Percentiles rank a stretch among this genome's conserved stretches.
phyloP scores from a whole-genome alignment of 441 rosid species.

The Populus hybrid region DNA sequence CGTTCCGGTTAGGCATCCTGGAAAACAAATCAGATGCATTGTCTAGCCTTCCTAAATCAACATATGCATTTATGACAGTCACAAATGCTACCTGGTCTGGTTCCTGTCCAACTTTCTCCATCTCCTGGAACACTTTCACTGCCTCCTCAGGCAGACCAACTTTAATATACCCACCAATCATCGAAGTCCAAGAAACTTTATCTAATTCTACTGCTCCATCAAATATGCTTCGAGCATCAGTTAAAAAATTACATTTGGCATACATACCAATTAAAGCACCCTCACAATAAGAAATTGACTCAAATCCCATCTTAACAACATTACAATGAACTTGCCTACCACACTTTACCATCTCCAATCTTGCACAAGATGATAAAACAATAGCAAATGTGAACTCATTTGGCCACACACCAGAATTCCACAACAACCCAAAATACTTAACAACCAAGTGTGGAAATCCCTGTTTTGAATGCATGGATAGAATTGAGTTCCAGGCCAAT shows the following conservation, averaged over 20 bases:
- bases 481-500: conserved; percentile 71
- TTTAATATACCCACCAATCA: conserved; percentile 75
- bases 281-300: conserved; percentile 52
- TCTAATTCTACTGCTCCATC: conserved; percentile 56
- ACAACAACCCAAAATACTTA: conserved; percentile 35
- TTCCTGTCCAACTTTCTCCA: conserved; percentile 47
- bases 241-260: conserved; percentile 53
- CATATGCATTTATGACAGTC: conserved; percentile 56
- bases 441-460: conserved; percentile 41
- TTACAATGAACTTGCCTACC: conserved; percentile 62
- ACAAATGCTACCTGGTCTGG: conserved; percentile 74
- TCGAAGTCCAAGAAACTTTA: conserved; percentile 81
- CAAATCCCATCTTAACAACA: conserved; percentile 60
- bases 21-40: conserved; percentile 59
- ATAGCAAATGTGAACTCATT: conserved; percentile 77
- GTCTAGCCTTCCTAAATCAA: conserved; percentile 60
- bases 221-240: conserved; percentile 58
- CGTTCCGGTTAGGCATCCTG: conserved; percentile 60
- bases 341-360: conserved; percentile 37
- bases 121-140: conserved; percentile 47
- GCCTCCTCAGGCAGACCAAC: conserved; percentile 70
- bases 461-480: conserved; percentile 59
- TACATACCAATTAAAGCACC: conserved; percentile 83
- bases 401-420: conserved; percentile 39
- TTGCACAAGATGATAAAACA: conserved; percentile 69